Base-by-base conservation (phyloP, 2,329 filamentous ascomycete genomes). In the Aspergillus sp. region DNA sequence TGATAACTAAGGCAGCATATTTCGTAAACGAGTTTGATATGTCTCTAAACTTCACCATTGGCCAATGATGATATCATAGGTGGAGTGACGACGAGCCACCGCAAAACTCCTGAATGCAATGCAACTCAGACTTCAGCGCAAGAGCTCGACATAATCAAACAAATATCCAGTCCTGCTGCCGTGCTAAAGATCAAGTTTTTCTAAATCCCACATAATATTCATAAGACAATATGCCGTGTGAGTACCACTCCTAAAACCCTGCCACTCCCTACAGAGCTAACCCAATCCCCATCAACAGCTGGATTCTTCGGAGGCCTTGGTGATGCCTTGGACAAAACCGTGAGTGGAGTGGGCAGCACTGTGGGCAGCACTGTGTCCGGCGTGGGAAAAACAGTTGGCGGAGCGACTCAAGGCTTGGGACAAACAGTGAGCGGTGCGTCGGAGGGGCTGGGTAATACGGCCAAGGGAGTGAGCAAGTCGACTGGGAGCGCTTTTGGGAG, bases 351-450 rank as follows among this genome's bases (percentile, higher is more conserved):
- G 9, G 64, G 63, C 37, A 60, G 60, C 52, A 66, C 64, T 2
- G 44, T 63, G 2, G 63, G 64, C 35, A 41, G 25, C 25, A 50
- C 57, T 4, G 59, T 65, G 17, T 52, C 59, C 9, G 60, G 63
- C 17, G 47, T 67, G 4, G 63, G 64, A 15, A 60, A 60, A 45
- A 68, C 65, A 3, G 64, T 66, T 9, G 65, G 66, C 30, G 58
- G 61, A 44, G 60, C 62, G 46, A 67, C 65, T 19, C 57, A 64
- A 15, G 59, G 59, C 1, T 41, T 64, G 27, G 62, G 62, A 7
- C 42, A 57, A 20, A 62, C 61, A 0, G 56, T 63, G 3, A 59
- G 57, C 3, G 60, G 58, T 7, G 56, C 63, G 1, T 61, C 58
- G 3, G 53, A 66, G 43, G 61, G 60, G 2, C 30, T 65, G 15